Percentiles rank a stretch among this genome's conserved stretches.
These are phyloP conservation scores for Tolypocladium cylindrosporum DNA, from an alignment of 2,329 filamentous ascomycete genomes.

Conservation along the genomic window DNA sequence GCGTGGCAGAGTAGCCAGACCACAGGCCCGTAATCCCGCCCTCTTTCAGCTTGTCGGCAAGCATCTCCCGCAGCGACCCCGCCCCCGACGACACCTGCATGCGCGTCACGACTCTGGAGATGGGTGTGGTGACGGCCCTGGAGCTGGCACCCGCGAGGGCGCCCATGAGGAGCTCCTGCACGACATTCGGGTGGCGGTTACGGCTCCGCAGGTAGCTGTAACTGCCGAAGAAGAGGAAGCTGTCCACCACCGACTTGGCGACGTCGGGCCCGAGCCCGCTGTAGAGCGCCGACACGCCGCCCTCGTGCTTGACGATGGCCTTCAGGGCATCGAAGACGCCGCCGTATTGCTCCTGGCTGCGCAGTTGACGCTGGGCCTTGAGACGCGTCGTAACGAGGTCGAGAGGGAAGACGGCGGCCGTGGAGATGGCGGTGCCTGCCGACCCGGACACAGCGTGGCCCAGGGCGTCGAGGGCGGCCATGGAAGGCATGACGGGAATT, in stretches of 20 bases:
- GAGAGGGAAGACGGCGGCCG: slow-evolving; percentile 70
- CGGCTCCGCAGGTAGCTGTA: slow-evolving; percentile 48
- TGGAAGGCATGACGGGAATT: slow-evolving; percentile 16
- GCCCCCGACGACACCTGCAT: slow-evolving; percentile 58
- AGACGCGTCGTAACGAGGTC: slow-evolving; percentile 73
- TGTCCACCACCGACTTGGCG: slow-evolving; percentile 60
- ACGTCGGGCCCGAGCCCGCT: slow-evolving; percentile 54
- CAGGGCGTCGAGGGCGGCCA: slow-evolving; percentile 53
- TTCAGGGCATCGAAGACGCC: slow-evolving; percentile 58
- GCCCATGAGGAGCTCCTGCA: slow-evolving; percentile 68
- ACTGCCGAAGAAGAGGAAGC: slow-evolving; percentile 78
- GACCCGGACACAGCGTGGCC: slow-evolving; percentile 77
- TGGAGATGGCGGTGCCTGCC: slow-evolving; percentile 67
- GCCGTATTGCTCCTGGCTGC: slow-evolving; percentile 42
- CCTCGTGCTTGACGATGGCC: slow-evolving; percentile 62
- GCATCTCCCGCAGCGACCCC: slow-evolving; percentile 44
- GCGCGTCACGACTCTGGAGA: slow-evolving; percentile 72
- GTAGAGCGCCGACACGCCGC: slow-evolving; percentile 62
- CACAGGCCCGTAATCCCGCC: slow-evolving; percentile 70
- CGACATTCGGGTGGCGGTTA: slow-evolving; percentile 39
- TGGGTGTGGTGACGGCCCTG: slow-evolving; percentile 67
- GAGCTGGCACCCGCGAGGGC: slow-evolving; percentile 65
- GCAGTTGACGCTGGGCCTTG: slow-evolving; percentile 61
- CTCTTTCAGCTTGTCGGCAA: slow-evolving; percentile 53
- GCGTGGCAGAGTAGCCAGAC: slow-evolving; percentile 75